Conservation (phyloP, 2,329 filamentous ascomycete genomes). For the Aspergillus tamarii region DNA sequence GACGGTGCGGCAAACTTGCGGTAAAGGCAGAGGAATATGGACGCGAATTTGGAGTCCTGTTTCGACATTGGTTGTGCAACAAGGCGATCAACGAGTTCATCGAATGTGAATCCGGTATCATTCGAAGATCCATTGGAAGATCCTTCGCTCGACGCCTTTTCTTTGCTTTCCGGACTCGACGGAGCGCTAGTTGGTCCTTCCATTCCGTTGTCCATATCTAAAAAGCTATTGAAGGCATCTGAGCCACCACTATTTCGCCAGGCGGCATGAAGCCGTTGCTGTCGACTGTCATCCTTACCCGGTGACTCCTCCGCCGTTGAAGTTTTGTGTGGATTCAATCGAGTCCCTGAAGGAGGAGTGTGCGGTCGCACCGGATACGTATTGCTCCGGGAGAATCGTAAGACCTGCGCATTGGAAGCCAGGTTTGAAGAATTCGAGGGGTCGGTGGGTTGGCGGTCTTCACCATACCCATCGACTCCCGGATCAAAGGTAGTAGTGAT, state of each 20-base stretch:
- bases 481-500: conserved; percentile 37
- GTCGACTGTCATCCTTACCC: conserved; percentile 32
- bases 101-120: conserved; percentile 50
- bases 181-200: conserved; percentile 34
- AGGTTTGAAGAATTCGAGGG: conserved; percentile 40
- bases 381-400: conserved; percentile 54
- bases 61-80: conserved; percentile 80
- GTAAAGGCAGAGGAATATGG: conserved; percentile 90
- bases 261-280: conserved; percentile 38
- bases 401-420: conserved; percentile 32
- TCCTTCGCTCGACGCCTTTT: conserved; percentile 36
- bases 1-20: conserved; percentile 87
- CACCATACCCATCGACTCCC: conserved; percentile 39
- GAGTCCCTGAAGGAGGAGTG: conserved; percentile 43
- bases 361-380: conserved; percentile 53
- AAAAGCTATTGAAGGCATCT: conserved; percentile 46
- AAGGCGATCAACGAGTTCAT: conserved; percentile 84
- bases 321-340: conserved; percentile 38
- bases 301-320: conserved; percentile 35
- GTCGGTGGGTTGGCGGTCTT: conserved; percentile 36
- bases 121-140: conserved; percentile 35
- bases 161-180: conserved; percentile 35
- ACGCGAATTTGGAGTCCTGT: conserved; percentile 83
- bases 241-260: conserved; percentile 46
- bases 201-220: conserved; percentile 48